Conservation (phyloP, 2,329 filamentous ascomycete genomes). For the Botrytis deweyae region DNA sequence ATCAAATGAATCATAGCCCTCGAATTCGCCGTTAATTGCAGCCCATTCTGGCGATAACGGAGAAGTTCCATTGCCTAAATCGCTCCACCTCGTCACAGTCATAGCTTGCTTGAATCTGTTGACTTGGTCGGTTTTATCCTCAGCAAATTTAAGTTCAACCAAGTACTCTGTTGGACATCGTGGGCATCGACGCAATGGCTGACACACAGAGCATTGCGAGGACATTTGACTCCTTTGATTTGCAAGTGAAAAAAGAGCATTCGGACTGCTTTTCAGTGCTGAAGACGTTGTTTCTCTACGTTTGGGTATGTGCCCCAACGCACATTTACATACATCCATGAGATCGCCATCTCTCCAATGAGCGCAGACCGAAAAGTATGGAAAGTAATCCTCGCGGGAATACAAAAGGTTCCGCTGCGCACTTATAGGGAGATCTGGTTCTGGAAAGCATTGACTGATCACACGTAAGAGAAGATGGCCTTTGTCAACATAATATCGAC, state of each 20-base stretch:
- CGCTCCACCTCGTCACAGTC: conserved; percentile 60
- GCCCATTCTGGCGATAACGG: conserved; percentile 55
- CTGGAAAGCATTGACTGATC: conserved; percentile 53
- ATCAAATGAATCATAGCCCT: conserved; percentile 53
- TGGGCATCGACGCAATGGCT: conserved; percentile 59
- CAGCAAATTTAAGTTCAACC: conserved; percentile 57
- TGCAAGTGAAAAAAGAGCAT: conserved; percentile 22
- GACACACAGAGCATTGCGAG: conserved; percentile 53
- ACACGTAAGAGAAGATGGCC: conserved; percentile 58
- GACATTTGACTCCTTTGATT: conserved; percentile 46
- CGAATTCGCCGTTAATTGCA: conserved; percentile 49
- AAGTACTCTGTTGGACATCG: conserved; percentile 63
- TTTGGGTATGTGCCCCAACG: conserved; percentile 55
- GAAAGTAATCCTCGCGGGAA: conserved; percentile 58
- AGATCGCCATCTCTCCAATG: conserved; percentile 63
- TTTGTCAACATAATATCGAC: conserved; percentile 53
- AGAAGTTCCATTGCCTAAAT: conserved; percentile 55
- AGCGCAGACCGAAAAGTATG: conserved; percentile 61
- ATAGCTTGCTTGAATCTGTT: conserved; percentile 58
- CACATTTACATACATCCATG: conserved; percentile 61
- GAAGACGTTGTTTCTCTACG: conserved; percentile 41
- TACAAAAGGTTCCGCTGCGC: conserved; percentile 57
- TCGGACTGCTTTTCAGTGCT: conserved; percentile 37
- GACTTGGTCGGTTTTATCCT: conserved; percentile 50
- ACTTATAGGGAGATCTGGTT: conserved; percentile 50